phyloP scores from a whole-genome alignment of 2,329 filamentous ascomycete species.

The Claviceps digitariae region DNA sequence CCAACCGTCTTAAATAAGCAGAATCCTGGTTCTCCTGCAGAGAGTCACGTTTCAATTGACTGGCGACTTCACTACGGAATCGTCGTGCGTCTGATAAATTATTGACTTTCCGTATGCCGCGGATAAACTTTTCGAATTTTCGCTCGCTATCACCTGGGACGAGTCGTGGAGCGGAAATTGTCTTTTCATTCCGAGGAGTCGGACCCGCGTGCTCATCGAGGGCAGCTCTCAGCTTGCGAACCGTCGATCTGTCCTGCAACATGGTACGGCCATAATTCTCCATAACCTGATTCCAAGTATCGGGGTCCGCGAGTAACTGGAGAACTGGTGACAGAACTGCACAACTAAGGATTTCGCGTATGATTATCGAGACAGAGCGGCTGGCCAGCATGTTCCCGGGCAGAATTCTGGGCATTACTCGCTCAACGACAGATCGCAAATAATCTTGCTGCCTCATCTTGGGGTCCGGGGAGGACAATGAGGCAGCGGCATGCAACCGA shows the following conservation, averaged over 20 bases:
- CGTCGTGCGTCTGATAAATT: slow-evolving; percentile 86
- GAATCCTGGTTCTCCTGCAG: slow-evolving; percentile 67
- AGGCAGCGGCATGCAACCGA: slow-evolving; percentile 75
- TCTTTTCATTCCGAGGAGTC: slow-evolving; percentile 50
- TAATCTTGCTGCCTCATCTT: slow-evolving; percentile 82
- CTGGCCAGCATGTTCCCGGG: slow-evolving; percentile 64
- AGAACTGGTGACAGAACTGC: slow-evolving; percentile 77
- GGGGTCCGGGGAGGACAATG: slow-evolving; percentile 68
- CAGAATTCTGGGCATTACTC: slow-evolving; percentile 61
- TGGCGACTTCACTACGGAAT: slow-evolving; percentile 83
- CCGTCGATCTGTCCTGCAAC: slow-evolving; percentile 89
- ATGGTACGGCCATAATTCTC: slow-evolving; percentile 77
- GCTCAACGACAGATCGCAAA: slow-evolving; percentile 59
- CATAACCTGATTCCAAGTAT: slow-evolving; percentile 95
- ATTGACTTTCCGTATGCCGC: slow-evolving; percentile 74
- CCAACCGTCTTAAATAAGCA: slow-evolving; percentile 74
- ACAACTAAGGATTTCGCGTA: slow-evolving; percentile 85
- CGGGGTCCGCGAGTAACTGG: slow-evolving; percentile 72
- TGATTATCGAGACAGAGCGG: slow-evolving; percentile 62
- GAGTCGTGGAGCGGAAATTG: slow-evolving; percentile 66
- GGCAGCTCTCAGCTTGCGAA: slow-evolving; percentile 79
- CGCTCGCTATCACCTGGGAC: slow-evolving; percentile 72
- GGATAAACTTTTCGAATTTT: slow-evolving; percentile 87
- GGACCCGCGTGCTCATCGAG: slow-evolving; percentile 87
- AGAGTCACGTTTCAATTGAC: slow-evolving; percentile 77